Evolutionary conservation across 257 asterid genomes (phyloP), one percentile per base, ranked within the genome.

Genomic region (Scutellaria galericulata): DNA sequence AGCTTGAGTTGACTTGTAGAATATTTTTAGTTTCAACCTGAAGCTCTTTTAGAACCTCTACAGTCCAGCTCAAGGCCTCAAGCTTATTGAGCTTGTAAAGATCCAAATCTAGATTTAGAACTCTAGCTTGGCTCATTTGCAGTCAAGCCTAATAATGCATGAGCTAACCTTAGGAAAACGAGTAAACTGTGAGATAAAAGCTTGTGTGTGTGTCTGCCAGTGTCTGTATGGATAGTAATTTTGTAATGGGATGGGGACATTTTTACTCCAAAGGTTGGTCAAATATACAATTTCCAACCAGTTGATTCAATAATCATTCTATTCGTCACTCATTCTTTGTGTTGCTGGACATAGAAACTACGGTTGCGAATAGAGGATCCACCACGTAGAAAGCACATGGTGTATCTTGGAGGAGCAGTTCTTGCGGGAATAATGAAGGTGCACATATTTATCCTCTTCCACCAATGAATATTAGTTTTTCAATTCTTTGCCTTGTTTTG

Each of bases 401-500:
- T 95, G 66, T 91, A 92, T 83, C 96, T 91, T 7, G 97, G 98
- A 73, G 99, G 98, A 6, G 97, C 99, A 39, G 99, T 95, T 71
- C 98, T 95, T 70, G 99, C 99, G n/a, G 99, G 99, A 83, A 95
- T 95, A 71, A 95, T 95, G 99, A 95, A 91, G 98, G 99, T 94
- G 71, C 71, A 24, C 74, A 58, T 68, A 48, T 15, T 55, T 68
- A 55, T 20, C 64, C 85, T 40, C 72, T 72, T 44, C 15, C 15
- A 52, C 27, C 58, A 47, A 9, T 11, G 53, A 12, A 47, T 12
- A 10, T 9, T 46, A 47, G 12, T 9, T 12, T 47, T 47, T 47
- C 11, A 45, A 10, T 11, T 35, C 45, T 10, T 77, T 52, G 20
- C 72, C 53, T 47, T 20, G 48, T 15, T 9, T 47, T 45, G 7